These are phyloP conservation scores for Allantophomopsis cytisporea DNA, from an alignment of 2,329 filamentous ascomycete genomes.

Conservation along the genomic window DNA sequence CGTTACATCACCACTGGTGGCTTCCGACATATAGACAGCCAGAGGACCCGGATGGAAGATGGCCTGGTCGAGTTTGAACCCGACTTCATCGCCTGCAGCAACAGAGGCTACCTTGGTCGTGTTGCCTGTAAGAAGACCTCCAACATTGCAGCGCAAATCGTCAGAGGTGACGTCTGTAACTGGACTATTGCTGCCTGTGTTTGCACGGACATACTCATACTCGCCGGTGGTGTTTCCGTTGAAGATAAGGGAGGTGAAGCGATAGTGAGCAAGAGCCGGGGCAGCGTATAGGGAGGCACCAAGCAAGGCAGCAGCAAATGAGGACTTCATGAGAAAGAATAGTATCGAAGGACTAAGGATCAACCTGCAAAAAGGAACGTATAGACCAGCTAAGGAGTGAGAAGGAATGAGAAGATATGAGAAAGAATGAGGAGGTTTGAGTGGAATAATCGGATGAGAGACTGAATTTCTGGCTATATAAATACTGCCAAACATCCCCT, in stretches of 20 bases:
- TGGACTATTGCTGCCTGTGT: conserved; percentile 31
- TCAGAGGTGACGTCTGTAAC: conserved; percentile 32
- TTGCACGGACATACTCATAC: conserved; percentile 35
- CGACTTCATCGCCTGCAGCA: conserved; percentile 26
- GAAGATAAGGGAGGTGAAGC: conserved; percentile 3
- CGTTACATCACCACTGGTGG: conserved; percentile 23
- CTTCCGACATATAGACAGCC: conserved; percentile 28
- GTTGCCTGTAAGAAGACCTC: conserved; percentile 18
- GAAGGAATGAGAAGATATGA: no score
- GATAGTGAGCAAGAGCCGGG: conserved; percentile 1
- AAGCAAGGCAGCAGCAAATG: no score
- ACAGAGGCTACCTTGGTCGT: conserved; percentile 28
- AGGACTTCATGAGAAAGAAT: no score
- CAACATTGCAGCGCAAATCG: conserved; percentile 29
- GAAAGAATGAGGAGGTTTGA: no score
- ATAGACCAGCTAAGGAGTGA: no score
- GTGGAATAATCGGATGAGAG: no score
- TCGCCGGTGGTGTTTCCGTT: conserved; percentile 28
- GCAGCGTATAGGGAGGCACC: no score
- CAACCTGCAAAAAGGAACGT: no score
- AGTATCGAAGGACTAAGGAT: no score
- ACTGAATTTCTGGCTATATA: no score
- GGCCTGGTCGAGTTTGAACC: conserved; percentile 32
- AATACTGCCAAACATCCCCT: no score
- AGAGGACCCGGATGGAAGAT: conserved; percentile 31